These are phyloP conservation scores for Kodamaea hsintzibuensis DNA, from an alignment of 805 yeast genomes.

Conservation along the genomic window DNA sequence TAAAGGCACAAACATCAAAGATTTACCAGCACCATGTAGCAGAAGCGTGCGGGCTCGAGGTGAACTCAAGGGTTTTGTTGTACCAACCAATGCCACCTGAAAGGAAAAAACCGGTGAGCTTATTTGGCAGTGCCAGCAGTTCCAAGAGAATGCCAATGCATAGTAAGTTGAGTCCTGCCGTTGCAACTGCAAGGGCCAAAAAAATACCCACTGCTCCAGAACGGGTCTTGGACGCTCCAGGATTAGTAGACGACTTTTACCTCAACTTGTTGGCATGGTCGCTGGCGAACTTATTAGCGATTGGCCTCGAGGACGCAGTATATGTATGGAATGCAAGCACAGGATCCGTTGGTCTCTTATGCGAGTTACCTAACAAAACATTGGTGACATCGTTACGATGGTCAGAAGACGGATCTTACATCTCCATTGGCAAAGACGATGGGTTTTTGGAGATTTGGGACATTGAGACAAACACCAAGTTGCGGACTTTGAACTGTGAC, in stretches of 20 bases:
- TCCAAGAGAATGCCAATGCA: constrained; percentile 11
- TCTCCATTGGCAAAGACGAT: constrained; percentile 80
- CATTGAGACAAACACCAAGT: constrained; percentile 67
- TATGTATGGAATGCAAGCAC: constrained; percentile 91
- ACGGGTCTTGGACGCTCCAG: constrained; percentile 94
- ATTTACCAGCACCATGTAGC: constrained; percentile 83
- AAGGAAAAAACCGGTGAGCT: constrained; percentile 35
- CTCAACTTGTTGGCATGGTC: constrained; percentile 90
- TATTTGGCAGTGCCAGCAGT: constrained; percentile 28
- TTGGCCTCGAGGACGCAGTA: constrained; percentile 80
- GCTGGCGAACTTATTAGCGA: constrained; percentile 72
- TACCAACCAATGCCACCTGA: constrained; percentile 88
- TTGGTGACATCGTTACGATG: constrained; percentile 75
- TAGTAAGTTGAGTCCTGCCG: constrained; percentile 43
- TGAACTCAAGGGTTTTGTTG: constrained; percentile 79
- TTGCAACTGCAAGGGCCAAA: constrained; percentile 68
- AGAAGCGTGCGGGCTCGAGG: constrained; percentile 87
- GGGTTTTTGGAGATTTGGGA: constrained; percentile 95
- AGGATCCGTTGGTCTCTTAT: constrained; percentile 71
- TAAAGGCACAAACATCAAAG: constrained; percentile 52
- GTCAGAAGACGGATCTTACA: constrained; percentile 87
- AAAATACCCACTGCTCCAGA: constrained; percentile 87
- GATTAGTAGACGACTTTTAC: constrained; percentile 89
- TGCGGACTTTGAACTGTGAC: constrained; percentile 76
- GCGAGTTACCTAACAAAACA: constrained; percentile 51